A percentile compares a stretch with the other conserved stretches of the same genome.
Evolutionary conservation across 768 basidiomycete genomes (phyloP).

Genomic region (Boletales sp.): DNA sequence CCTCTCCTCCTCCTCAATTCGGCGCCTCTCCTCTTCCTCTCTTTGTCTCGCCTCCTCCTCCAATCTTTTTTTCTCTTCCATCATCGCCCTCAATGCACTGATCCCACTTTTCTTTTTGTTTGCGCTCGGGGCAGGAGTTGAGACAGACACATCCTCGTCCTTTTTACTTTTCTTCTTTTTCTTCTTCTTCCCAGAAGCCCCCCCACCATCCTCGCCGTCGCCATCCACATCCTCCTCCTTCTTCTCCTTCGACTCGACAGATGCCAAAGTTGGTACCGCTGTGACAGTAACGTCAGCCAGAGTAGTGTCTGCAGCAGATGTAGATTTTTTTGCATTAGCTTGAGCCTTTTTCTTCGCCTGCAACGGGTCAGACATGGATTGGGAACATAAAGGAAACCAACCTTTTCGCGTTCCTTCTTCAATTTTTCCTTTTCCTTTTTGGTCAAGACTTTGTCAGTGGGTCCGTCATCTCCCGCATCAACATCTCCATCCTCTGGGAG

Average conservation of each 20-base stretch:
- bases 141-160: conserved; percentile 48
- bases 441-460: conserved; percentile 66
- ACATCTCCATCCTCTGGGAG: conserved; percentile 34
- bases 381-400: conserved; percentile 23
- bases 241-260: conserved; percentile 31
- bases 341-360: conserved; percentile 81
- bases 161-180: conserved; percentile 82
- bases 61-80: conserved; percentile 87
- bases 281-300: conserved; percentile 24
- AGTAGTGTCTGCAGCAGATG: conserved; percentile 30
- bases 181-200: conserved; percentile 64
- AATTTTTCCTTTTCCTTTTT: conserved; percentile 98
- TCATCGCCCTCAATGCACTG: conserved; percentile 79
- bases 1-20: conserved; percentile 89
- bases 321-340: conserved; percentile 75
- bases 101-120: conserved; percentile 77
- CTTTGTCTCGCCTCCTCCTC: conserved; percentile 76
- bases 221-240: conserved; percentile 64
- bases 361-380: conserved; percentile 9
- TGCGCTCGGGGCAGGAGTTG: conserved; percentile 35
- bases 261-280: conserved; percentile 14
- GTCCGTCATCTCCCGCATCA: conserved; percentile 49
- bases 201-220: conserved; percentile 55
- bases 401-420: conserved; percentile 98
- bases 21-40: conserved; percentile 74